A percentile compares a stretch with the other conserved stretches of the same genome.
Evolutionary conservation across 352 stramenopile species (phyloP).

Genomic region (Phytophthora europaea): DNA sequence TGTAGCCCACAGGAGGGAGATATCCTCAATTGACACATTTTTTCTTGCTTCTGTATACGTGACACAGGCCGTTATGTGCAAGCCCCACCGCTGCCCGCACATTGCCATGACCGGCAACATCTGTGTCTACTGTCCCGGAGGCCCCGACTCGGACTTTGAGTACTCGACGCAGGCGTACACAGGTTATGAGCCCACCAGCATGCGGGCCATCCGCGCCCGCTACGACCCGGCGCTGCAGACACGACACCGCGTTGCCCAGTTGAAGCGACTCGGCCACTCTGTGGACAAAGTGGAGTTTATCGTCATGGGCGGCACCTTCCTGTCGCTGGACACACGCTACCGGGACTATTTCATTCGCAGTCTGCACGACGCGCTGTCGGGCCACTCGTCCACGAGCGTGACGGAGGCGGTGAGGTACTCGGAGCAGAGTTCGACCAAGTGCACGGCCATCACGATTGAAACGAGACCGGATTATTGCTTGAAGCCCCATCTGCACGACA

Average conservation of each 20-base stretch:
- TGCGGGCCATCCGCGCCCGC: constrained; percentile 95
- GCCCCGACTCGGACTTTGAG: constrained; percentile 98
- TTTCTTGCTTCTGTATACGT: not conserved
- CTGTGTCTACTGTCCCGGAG: constrained; percentile 97
- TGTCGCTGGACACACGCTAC: constrained; percentile 95
- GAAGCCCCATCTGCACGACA: constrained; percentile 97
- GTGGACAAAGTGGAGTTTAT: constrained; percentile 99
- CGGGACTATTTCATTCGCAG: constrained; percentile 98
- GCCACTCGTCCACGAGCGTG: constrained; percentile 92
- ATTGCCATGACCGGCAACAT: constrained; percentile 98
- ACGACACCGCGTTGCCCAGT: constrained; percentile 92
- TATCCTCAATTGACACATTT: not conserved
- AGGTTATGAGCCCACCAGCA: constrained; percentile 97
- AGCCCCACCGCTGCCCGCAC: constrained; percentile 98
- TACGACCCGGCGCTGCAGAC: constrained; percentile 97
- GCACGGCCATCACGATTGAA: constrained; percentile 97
- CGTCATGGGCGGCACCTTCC: constrained; percentile 98
- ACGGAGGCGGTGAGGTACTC: constrained; percentile 95
- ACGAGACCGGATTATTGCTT: constrained; percentile 98
- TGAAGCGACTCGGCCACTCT: constrained; percentile 90
- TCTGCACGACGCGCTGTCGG: constrained; percentile 96
- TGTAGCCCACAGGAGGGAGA: not conserved
- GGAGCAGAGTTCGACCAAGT: constrained; percentile 89
- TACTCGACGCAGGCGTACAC: constrained; percentile 98
- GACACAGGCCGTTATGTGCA: constrained; percentile 95